A percentile compares a stretch with the other conserved stretches of the same genome.
Conservation (phyloP, 495 filamentous ascomycete species). For the Neohortaea acidophila region DNA sequence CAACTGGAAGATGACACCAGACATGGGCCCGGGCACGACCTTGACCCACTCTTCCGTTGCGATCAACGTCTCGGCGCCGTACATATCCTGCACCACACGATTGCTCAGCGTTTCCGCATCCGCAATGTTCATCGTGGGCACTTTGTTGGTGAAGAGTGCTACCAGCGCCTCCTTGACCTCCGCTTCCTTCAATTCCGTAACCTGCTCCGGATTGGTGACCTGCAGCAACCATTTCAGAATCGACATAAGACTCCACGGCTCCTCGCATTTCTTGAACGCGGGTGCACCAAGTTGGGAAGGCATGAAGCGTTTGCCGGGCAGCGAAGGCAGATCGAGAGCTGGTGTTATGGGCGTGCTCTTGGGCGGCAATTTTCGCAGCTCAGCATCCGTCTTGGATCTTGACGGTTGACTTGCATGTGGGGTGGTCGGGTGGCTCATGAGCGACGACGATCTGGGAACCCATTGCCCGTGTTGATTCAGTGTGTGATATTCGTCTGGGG, state of each 20-base stretch:
- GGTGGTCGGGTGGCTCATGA: conserved; percentile 65
- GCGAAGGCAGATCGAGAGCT: conserved; percentile 34
- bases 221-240: conserved; percentile 74
- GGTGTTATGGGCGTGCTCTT: conserved; percentile 34
- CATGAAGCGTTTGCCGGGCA: conserved; percentile 43
- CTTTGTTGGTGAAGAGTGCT: conserved; percentile 83
- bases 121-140: conserved; percentile 96
- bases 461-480: conserved; percentile 10
- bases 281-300: conserved; percentile 70
- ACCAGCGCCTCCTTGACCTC: conserved; percentile 75
- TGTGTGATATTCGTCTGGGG: conserved; percentile 14
- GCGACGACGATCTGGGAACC: conserved; percentile 75
- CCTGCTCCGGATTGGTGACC: conserved; percentile 59
- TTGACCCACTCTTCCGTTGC: conserved; percentile 98
- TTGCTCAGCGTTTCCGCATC: conserved; percentile 81
- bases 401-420: conserved; percentile 68
- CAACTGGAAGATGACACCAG: conserved; percentile 83
- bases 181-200: conserved; percentile 64
- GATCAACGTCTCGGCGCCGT: conserved; percentile 58
- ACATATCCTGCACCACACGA: conserved; percentile 68
- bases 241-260: conserved; percentile 90
- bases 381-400: conserved; percentile 88
- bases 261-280: conserved; percentile 72
- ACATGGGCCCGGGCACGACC: conserved; percentile 57
- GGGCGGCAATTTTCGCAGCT: conserved; percentile 41